phyloP scores from a whole-genome alignment of 352 stramenopile species.

The Chrysophaeum taylorii region DNA sequence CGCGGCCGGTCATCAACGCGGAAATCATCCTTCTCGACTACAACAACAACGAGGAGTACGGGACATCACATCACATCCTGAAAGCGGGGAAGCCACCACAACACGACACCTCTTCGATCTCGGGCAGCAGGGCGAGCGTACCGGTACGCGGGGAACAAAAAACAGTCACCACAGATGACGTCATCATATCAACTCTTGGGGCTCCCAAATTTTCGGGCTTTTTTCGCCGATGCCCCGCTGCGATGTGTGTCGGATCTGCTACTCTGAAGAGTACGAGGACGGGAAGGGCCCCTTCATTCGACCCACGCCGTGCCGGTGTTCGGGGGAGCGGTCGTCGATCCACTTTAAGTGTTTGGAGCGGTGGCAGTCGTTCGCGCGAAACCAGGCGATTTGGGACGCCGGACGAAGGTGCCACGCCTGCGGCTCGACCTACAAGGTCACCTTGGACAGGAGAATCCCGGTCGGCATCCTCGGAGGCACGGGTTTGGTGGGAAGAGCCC shows the following conservation, averaged over 20 bases:
- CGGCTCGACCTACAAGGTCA: not conserved
- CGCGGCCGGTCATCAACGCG: too few species aligned
- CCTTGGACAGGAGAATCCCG: not conserved
- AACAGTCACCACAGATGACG: too few species aligned
- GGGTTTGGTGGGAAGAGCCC: not conserved
- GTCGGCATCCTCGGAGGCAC: slow-evolving; percentile 7
- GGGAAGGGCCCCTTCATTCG: not conserved
- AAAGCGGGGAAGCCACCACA: too few species aligned
- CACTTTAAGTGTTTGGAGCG: not conserved
- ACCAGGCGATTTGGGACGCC: not conserved
- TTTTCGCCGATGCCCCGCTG: too few species aligned
- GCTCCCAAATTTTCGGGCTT: too few species aligned
- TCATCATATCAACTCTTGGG: too few species aligned
- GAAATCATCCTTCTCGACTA: too few species aligned
- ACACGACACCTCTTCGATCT: too few species aligned
- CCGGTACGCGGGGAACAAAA: too few species aligned
- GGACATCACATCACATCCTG: too few species aligned
- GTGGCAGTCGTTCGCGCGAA: slow-evolving; percentile 10
- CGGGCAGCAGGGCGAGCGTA: too few species aligned
- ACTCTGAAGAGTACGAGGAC: slow-evolving; percentile 2
- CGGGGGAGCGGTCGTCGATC: not conserved
- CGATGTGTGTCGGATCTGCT: slow-evolving; percentile 14
- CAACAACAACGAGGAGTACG: too few species aligned
- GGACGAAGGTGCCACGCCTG: not conserved
- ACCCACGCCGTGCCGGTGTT: slow-evolving; percentile 6